Base-by-base conservation (phyloP, 441 rosid species). In the Gossypium gossypioides region DNA sequence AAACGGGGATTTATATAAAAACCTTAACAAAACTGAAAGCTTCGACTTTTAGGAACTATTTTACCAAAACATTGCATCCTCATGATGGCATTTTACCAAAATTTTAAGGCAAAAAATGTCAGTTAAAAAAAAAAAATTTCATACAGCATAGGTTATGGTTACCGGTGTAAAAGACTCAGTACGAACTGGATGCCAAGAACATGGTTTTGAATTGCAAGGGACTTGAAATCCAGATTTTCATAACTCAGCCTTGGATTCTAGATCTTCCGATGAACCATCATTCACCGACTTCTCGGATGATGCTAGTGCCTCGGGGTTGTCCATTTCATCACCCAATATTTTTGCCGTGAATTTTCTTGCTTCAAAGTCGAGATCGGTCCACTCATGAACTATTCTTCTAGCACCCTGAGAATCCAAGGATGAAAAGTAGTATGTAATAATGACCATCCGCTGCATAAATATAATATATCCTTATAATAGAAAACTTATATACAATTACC, bases 351-450 rank as follows among this genome's bases (percentile, higher is more conserved):
- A 88, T 59, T 50, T 77, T 40, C 93, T 79, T 25, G 96, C 97
- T 74, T 96, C 98, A 0, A 78, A 72, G 81, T 96, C 99, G 0
- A 93, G 91, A 76, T 84, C 84, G 0, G 88, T 79, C 99, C 98
- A 92, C 80, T 91, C 99, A 0, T 92, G 72, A 72, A 93, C 88
- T 37, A 93, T 93, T 81, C 99, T 83, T 81, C 86, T 83, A n/a
- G 98, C 99, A 71, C 98, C 97, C 98, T 95, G 86, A 27, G 72
- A 40, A 58, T 40, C 58, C 13, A 6, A 54, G 32, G 7, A 32
- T 5, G 21, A 21, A 21, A 29, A 22, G 21, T 18, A 6, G 73
- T 1, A 7, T 21, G 19, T 10, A 9, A 4, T 7, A 9, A 10
- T 4, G 8, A 18, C 7, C 40, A n/a, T 9, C 12, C 5, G 22